Evolutionary conservation across 2,329 filamentous ascomycete species (phyloP), one percentile per base, ranked within the genome.

Genomic region (Neopestalotiopsis sp.): DNA sequence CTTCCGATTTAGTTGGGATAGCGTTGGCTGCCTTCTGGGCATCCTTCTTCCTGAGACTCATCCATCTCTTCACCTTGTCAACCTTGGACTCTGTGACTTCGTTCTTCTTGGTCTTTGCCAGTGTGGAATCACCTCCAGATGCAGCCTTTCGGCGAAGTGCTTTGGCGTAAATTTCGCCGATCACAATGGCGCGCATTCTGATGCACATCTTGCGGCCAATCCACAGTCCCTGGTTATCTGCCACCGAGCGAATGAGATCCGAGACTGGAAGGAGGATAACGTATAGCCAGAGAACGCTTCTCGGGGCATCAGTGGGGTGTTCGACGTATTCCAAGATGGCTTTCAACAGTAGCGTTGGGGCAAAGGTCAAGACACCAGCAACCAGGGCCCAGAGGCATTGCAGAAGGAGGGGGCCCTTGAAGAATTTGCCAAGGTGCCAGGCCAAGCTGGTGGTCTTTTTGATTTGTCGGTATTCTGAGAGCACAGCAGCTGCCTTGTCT

Each of bases 101-200:
- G 66, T 85, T 80, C 9, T 84, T 75, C 32, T 84, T 79, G 71
- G 86, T 83, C 69, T 87, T 85, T 40, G 93, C 92, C 17, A 96
- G 84, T 0, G 91, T 86, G 66, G 92, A 90, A 73, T 98, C 94
- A 49, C 86, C 87, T 20, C 91, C 89, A 9, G 95, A 91, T 28
- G 94, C 91, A 20, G 94, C 95, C 81, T 97, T 97, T 74, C 96
- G 91, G 72, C 97, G 91, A 20, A 99, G 87, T 1, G 96, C 94
- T 82, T 99, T 99, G 68, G 94, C 93, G 79, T 99, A 99, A 61
- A 99, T 96, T 77, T 99, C 96, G 67, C 96, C 96, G 73, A 99
- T 94, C 71, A 99, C 94, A 77, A 99, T 96, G 65, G 96, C 95
- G 71, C 95, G 92, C 58, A 98, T 87, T 71, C 94, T 92, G 75